Evolutionary conservation across 2,329 filamentous ascomycete genomes (phyloP), one percentile per base, ranked within the genome.

Genomic region (Ustilaginoidea virens): DNA sequence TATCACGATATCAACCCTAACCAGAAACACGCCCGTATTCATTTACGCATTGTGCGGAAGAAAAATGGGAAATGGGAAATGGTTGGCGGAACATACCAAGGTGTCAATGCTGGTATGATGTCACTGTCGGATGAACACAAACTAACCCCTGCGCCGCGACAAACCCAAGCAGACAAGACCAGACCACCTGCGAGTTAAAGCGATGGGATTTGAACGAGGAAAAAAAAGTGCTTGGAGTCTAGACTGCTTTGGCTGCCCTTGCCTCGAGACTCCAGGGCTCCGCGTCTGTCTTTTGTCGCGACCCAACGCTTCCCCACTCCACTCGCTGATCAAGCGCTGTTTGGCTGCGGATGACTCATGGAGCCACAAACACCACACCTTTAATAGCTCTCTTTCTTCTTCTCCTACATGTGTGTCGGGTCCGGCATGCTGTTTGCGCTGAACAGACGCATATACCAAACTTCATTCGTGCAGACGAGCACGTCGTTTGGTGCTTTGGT

Each of bases 391-490:
- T 31, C 29, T 29, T 30, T 32, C 19, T 21, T 25, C 15, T 27
- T 29, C 15, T 23, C 9, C 19, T 27, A 31, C 18, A 22, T 21
- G 25, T 16, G 27, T 25, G 30, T 16, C 28, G 20, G 27, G 31
- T 29, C 28, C 25, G 38, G 38, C 33, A 40, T 39, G 38, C 38
- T 37, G 17, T 15, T 27, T 40, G 31, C 31, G 28, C 28, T 39
- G 26, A 28, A 34, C 23, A 33, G 26, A 32, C 32, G 29, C 25
- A n/a, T 30, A 15, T 29, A 17, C 19, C 26, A 12, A 23, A 23
- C 17, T 13, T 15, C 29, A 32, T 13, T 29, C 13, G 29, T 18
- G 25, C 33, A 29, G 29, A 25, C 24, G 27, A 21, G 25, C 8
- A 17, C 12, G 3, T 20, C 21, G 15, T 17, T 27, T 19, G 16